Conservation (phyloP, 2,329 filamentous ascomycete species). For the Lachnellula occidentalis region DNA sequence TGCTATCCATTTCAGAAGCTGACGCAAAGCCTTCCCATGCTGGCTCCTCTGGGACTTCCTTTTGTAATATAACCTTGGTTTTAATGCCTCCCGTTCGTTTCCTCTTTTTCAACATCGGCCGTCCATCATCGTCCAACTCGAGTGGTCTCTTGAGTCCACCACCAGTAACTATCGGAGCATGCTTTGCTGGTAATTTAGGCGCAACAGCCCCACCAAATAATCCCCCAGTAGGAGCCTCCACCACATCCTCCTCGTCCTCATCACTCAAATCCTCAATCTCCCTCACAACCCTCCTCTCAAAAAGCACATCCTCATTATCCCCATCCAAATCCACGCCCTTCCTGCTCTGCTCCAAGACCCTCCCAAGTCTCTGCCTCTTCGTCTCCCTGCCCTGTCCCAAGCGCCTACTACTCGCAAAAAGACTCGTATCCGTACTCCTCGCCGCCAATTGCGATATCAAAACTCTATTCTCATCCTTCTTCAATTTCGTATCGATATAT, state of each 20-base stretch:
- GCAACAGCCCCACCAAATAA: conserved; percentile 11
- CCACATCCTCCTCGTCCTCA: conserved; percentile 21
- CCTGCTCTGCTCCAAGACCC: conserved; percentile 57
- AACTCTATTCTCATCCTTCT: conserved; percentile 85
- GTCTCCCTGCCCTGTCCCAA: conserved; percentile 68
- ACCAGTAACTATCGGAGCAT: conserved; percentile 44
- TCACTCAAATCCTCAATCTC: conserved; percentile 31
- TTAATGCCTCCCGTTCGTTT: conserved; percentile 64
- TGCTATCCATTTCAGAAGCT: conserved; percentile 37
- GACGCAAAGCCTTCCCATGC: conserved; percentile 59
- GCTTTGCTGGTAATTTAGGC: conserved; percentile 4
- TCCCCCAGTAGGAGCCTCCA: conserved; percentile 2
- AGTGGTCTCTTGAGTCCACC: conserved; percentile 83
- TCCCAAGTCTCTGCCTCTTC: conserved; percentile 61
- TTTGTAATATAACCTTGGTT: conserved; percentile 48
- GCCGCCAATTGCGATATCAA: conserved; percentile 78
- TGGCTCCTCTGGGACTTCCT: conserved; percentile 40
- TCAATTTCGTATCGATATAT: conserved; percentile 81
- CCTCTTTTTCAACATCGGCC: conserved; percentile 76
- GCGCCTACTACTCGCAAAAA: conserved; percentile 71
- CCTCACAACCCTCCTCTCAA: conserved; percentile 35
- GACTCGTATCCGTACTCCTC: conserved; percentile 73
- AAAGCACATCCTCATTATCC: conserved; percentile 47
- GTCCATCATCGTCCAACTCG: conserved; percentile 68
- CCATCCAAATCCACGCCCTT: conserved; percentile 48